These are phyloP conservation scores for Phytopythium oedochilum DNA, from an alignment of 352 stramenopile genomes.

Conservation along the genomic window DNA sequence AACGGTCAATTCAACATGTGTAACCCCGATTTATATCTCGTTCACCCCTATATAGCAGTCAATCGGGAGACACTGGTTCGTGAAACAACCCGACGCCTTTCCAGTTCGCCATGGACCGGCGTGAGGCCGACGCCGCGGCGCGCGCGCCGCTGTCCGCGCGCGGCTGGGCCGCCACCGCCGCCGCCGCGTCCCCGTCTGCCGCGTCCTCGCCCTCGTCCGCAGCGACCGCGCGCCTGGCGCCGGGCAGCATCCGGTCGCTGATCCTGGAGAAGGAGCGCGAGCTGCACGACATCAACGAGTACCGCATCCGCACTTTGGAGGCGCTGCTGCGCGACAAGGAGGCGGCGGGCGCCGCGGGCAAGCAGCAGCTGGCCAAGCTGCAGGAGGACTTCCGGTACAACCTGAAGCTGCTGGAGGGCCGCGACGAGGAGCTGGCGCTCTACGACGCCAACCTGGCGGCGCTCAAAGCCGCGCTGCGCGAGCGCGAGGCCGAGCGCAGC, in stretches of 20 bases:
- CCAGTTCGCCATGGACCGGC: neutral
- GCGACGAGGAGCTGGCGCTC: slow-evolving; percentile 84
- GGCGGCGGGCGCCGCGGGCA: slow-evolving; percentile 33
- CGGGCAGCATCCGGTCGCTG: slow-evolving; percentile 76
- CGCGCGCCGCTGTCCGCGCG: neutral
- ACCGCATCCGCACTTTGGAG: slow-evolving; percentile 80
- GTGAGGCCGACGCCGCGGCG: neutral
- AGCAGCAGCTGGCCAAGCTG: slow-evolving; percentile 79
- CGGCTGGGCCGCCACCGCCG: neutral
- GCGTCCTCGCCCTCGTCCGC: neutral
- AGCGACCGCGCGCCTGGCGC: slow-evolving; percentile 25
- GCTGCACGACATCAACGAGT: slow-evolving; percentile 92
- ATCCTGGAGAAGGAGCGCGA: slow-evolving; percentile 90
- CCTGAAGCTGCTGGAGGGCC: slow-evolving; percentile 87
- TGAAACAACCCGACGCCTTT: too few relatives aligned
- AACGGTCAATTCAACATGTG: too few relatives aligned
- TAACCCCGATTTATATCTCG: too few relatives aligned
- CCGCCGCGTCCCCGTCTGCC: neutral
- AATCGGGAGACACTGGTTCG: too few relatives aligned
- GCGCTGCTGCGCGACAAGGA: slow-evolving; percentile 76
- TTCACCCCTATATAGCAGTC: too few relatives aligned
- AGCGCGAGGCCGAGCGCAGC: slow-evolving; percentile 66
- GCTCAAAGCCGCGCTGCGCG: slow-evolving; percentile 68
- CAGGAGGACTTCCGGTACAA: slow-evolving; percentile 94
- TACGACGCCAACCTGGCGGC: slow-evolving; percentile 86